A percentile compares a stretch with the other conserved stretches of the same genome.
Conservation (phyloP, 2,329 filamentous ascomycete species). For the Anisogramma anomala region DNA sequence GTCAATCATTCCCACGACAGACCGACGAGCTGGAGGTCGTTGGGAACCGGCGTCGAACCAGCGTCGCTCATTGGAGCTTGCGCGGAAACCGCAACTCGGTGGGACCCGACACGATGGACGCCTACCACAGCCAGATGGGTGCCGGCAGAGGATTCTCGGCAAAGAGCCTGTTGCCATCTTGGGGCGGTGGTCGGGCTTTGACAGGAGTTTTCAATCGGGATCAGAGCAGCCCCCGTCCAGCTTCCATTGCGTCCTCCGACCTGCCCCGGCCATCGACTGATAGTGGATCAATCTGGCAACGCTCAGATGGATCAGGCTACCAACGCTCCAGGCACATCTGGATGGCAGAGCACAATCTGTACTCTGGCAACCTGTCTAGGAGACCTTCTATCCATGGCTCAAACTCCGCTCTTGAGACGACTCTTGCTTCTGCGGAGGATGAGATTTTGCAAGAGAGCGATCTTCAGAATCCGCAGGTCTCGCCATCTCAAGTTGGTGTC, state of each 20-base stretch:
- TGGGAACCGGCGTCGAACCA: slow-evolving; percentile 44
- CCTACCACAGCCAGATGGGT: slow-evolving; percentile 18
- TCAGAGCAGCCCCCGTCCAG: slow-evolving; percentile 50
- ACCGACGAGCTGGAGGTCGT: slow-evolving; percentile 43
- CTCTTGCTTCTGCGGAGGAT: slow-evolving; percentile 51
- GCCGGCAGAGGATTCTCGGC: slow-evolving; percentile 29
- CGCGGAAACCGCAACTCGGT: slow-evolving; percentile 41
- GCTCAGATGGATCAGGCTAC: slow-evolving; percentile 34
- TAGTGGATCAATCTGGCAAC: slow-evolving; percentile 63
- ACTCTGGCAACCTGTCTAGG: slow-evolving; percentile 62
- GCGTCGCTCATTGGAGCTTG: slow-evolving; percentile 46
- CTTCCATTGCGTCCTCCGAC: slow-evolving; percentile 57
- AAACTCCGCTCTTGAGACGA: slow-evolving; percentile 49
- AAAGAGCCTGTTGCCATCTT: slow-evolving; percentile 34
- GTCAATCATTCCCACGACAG: slow-evolving; percentile 62
- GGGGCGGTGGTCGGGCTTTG: slow-evolving; percentile 34
- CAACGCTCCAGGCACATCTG: slow-evolving; percentile 11
- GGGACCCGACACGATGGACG: slow-evolving; percentile 32
- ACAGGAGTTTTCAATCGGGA: slow-evolving; percentile 41
- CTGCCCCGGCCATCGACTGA: slow-evolving; percentile 70
- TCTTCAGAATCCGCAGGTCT: slow-evolving; percentile 38
- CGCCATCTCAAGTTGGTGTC: slow-evolving; percentile 49
- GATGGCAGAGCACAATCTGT: slow-evolving; percentile 34
- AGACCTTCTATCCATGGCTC: slow-evolving; percentile 73
- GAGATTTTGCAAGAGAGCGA: slow-evolving; percentile 51